These are phyloP conservation scores for Flaveria brownii DNA, from an alignment of 129 eudicot species.

Conservation along the genomic window DNA sequence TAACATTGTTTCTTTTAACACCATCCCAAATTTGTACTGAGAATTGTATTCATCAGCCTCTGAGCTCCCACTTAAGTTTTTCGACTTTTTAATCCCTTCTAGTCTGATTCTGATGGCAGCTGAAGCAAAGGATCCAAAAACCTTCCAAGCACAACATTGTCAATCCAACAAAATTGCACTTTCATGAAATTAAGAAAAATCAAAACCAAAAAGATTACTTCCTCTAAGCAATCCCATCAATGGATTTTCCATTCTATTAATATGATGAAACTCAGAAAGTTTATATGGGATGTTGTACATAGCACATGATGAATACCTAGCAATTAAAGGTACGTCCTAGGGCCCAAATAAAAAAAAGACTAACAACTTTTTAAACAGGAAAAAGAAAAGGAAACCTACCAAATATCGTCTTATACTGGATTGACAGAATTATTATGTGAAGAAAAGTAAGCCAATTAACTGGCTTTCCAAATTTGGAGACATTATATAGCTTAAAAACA, in stretches of 20 bases:
- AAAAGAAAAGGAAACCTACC: not conserved
- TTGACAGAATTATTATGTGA: not conserved
- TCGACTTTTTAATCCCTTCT: slow-evolving; percentile 38
- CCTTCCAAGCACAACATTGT: slow-evolving; percentile 48
- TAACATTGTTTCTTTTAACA: slow-evolving; percentile 91
- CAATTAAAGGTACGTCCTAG: slow-evolving; percentile 2
- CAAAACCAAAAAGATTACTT: not conserved
- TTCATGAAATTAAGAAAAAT: not conserved
- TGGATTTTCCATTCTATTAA: slow-evolving; percentile 19
- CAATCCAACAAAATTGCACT: slow-evolving; percentile 28
- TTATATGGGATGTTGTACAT: not conserved
- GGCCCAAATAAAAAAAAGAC: not conserved
- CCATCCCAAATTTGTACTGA: slow-evolving; percentile 70
- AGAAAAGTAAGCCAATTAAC: not conserved
- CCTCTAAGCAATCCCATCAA: slow-evolving; percentile 10
- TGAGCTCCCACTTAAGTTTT: slow-evolving; percentile 38
- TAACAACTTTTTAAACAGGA: not conserved
- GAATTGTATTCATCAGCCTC: slow-evolving; percentile 42
- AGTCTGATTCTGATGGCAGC: slow-evolving; percentile 75
- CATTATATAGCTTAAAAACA: not conserved
- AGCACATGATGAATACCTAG: slow-evolving; percentile 8
- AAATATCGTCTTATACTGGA: not conserved
- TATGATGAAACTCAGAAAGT: not conserved
- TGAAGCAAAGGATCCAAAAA: slow-evolving; percentile 69
- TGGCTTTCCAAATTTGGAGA: not conserved